Evolutionary conservation across 805 yeast species (phyloP).

Genomic region (Kodamaea jinghongensis): DNA sequence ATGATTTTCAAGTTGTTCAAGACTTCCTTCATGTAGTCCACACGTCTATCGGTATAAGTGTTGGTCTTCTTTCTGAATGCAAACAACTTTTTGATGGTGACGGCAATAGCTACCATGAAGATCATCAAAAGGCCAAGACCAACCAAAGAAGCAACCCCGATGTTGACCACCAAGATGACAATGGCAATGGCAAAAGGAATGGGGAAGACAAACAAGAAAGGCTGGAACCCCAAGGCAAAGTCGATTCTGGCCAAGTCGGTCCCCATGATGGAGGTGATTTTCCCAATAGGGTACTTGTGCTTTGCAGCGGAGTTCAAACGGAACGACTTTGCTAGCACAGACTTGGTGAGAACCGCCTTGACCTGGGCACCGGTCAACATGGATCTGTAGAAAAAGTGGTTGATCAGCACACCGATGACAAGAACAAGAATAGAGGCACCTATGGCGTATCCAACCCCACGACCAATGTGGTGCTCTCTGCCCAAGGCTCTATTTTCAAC

Average conservation of each 20-base stretch:
- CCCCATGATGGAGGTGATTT: constrained; percentile 28
- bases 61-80: constrained; percentile 45
- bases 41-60: constrained; percentile 71
- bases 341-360: constrained; percentile 26
- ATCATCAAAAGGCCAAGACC: constrained; percentile 21
- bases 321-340: constrained; percentile 24
- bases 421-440: constrained; percentile 34
- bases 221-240: constrained; percentile 29
- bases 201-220: constrained; percentile 23
- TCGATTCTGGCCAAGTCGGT: constrained; percentile 27
- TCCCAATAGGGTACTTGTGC: constrained; percentile 21
- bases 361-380: constrained; percentile 29
- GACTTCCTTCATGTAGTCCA: constrained; percentile 73
- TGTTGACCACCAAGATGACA: constrained; percentile 22
- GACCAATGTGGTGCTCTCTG: constrained; percentile 22
- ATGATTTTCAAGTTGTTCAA: constrained; percentile 75
- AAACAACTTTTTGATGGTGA: constrained; percentile 52
- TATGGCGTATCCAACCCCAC: constrained; percentile 41
- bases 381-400: constrained; percentile 24
- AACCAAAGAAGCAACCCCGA: constrained; percentile 25
- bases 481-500: constrained; percentile 25
- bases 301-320: constrained; percentile 18
- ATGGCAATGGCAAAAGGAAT: constrained; percentile 23
- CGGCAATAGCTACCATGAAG: constrained; percentile 42
- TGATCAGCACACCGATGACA: constrained; percentile 21